phyloP scores from a whole-genome alignment of 768 basidiomycete species.

The Phylloporus sp. region DNA sequence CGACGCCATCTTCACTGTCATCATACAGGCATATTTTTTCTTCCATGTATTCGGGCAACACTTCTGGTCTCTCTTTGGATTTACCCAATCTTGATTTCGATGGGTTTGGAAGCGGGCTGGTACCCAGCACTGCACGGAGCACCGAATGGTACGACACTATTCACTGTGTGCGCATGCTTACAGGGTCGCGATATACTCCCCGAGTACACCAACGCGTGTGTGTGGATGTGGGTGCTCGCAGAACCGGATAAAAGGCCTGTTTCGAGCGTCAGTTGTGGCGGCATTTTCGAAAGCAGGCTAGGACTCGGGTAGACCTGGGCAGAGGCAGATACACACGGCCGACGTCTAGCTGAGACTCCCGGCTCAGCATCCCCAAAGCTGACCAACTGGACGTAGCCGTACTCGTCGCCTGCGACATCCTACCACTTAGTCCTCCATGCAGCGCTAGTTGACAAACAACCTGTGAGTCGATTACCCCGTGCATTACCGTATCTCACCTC shows the following conservation, averaged over 20 bases:
- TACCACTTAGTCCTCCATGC: no score
- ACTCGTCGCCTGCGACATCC: no score
- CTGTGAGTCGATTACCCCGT: no score
- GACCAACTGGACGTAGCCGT: constrained; percentile 28
- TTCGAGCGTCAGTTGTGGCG: constrained; percentile 4
- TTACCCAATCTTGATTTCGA: constrained; percentile 32
- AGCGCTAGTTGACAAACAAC: no score
- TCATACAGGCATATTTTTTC: constrained; percentile 56
- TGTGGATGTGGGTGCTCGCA: neutral
- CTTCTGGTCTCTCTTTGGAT: constrained; percentile 46
- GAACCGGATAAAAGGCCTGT: constrained; percentile 4
- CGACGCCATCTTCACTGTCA: constrained; percentile 45
- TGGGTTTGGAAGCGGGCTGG: constrained; percentile 20
- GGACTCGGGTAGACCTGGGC: neutral
- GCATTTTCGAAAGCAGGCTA: constrained; percentile 2
- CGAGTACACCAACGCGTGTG: no score
- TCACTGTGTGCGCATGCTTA: no score
- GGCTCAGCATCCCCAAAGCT: constrained; percentile 6
- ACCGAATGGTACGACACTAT: neutral
- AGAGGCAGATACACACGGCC: constrained; percentile 1
- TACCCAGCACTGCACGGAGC: constrained; percentile 4
- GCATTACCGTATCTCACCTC: no score
- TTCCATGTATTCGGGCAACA: constrained; percentile 73
- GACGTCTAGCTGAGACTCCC: constrained; percentile 17
- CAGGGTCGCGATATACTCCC: no score